Evolutionary conservation across 108 stramenopile genomes (phyloP).

Genomic region (Aureococcus anophagefferens): DNA sequence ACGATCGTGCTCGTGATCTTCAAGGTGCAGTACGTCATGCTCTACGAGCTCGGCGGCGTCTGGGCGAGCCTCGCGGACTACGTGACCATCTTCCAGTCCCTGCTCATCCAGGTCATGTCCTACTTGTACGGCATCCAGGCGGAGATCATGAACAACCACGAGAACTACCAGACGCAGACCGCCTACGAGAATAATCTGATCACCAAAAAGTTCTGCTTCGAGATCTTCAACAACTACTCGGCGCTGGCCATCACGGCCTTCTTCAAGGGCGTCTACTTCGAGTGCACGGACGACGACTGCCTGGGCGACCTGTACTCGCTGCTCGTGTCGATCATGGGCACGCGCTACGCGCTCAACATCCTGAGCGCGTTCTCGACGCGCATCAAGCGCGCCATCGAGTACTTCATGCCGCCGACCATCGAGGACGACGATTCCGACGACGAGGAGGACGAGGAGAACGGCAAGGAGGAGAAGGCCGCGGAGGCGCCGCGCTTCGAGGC

Average conservation of each 20-base stretch:
- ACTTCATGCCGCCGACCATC: no score
- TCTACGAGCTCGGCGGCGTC: background rate
- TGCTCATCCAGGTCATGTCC: slow-evolving; percentile 15
- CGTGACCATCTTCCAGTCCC: slow-evolving; percentile 13
- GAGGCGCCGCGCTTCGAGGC: background rate
- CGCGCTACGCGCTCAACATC: background rate
- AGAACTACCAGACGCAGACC: slow-evolving; percentile 47
- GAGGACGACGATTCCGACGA: background rate
- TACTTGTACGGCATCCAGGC: slow-evolving; percentile 3
- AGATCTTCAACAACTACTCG: slow-evolving; percentile 47
- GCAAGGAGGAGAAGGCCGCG: background rate
- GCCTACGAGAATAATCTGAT: slow-evolving; percentile 41
- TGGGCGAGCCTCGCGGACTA: background rate
- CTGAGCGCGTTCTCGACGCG: background rate
- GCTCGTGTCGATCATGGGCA: background rate
- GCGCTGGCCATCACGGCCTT: slow-evolving; percentile 48
- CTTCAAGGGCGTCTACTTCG: slow-evolving; percentile 15
- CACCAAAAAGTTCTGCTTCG: slow-evolving; percentile 50
- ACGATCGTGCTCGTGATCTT: slow-evolving; percentile 19
- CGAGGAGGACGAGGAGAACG: background rate
- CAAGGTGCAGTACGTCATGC: background rate
- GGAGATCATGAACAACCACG: slow-evolving; percentile 16
- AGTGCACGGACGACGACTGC: background rate
- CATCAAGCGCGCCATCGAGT: background rate
- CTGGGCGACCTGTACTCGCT: background rate